These are phyloP conservation scores for Polytrichum formosum DNA, from an alignment of 225 moss, liverwort and hornwort species.

Conservation along the genomic window DNA sequence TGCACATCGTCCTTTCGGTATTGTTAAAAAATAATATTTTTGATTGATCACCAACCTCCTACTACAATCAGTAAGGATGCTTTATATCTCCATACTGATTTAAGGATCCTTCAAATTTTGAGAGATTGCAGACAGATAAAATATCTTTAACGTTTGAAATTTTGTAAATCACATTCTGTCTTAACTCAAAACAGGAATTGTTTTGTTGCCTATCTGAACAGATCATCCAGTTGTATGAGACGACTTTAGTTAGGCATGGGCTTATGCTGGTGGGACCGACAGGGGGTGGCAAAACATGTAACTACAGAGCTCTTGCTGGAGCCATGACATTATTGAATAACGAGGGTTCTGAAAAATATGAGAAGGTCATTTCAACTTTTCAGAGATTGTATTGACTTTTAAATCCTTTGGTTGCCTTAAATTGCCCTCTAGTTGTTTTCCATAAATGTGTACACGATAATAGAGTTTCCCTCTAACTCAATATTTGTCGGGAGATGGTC, in stretches of 20 bases:
- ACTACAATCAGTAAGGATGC: neutral
- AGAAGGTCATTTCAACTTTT: conserved; percentile 31
- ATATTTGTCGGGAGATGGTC: too few relatives aligned
- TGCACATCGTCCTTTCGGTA: too few relatives aligned
- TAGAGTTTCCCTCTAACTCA: too few relatives aligned
- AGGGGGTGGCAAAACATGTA: conserved; percentile 83
- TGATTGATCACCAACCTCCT: neutral
- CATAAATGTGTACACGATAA: too few relatives aligned
- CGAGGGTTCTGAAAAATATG: conserved; percentile 71
- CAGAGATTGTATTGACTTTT: neutral
- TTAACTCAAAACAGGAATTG: too few relatives aligned
- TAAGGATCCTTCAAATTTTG: too few relatives aligned
- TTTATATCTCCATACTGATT: too few relatives aligned
- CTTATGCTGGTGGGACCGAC: conserved; percentile 91
- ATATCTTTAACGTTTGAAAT: too few relatives aligned
- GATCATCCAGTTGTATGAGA: conserved; percentile 85
- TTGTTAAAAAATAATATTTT: neutral
- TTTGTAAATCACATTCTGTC: too few relatives aligned
- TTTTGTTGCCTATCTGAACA: conserved; percentile 19
- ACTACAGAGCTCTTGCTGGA: conserved; percentile 65
- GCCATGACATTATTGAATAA: conserved; percentile 65
- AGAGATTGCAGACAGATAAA: too few relatives aligned
- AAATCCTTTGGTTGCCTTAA: too few relatives aligned
- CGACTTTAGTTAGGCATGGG: conserved; percentile 81
- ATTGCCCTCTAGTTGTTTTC: too few relatives aligned